Evolutionary conservation across 2,329 filamentous ascomycete species (phyloP), one percentile per base, ranked within the genome.

Genomic region (Aciculosporium take): DNA sequence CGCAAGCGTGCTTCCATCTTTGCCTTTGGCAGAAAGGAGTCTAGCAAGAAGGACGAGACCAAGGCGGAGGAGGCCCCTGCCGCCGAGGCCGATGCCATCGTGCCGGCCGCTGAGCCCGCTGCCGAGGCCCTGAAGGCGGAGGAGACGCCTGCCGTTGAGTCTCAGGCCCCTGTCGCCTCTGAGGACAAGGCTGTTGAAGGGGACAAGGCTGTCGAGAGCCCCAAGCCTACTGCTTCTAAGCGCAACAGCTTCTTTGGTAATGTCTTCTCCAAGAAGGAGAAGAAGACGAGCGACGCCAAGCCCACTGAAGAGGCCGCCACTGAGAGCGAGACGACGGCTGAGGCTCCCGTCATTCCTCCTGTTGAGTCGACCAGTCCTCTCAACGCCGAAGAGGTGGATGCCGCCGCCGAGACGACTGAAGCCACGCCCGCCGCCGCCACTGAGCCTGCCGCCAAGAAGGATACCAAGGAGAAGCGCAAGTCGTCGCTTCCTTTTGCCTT

Each of bases 381-480:
- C 4, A 69, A 69, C 37, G 61, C 76, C 47, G 71, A 78, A 50
- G 71, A 78, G 50, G 71, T 72, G 37, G 63, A 62, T n/a, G 64
- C 59, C 44, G 64, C 66, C 23, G 57, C 64, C 30, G 69, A 74
- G 59, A 62, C 62, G 18, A 60, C 65, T 3, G 70, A 74, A 51
- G 56, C 48, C 35, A 54, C 64, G 42, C 58, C 63, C 21, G 58
- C 65, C 43, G 68, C 68, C 48, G 67, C 66, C 21, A 57, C 65
- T 42, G 68, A 69, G 49, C 65, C 67, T 45, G 76, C 79, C 64
- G 50, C 65, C 42, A 75, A 75, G 61, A 76, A 76, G 64, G 73
- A 75, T 47, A 59, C 70, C 51, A 87, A 85, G 77, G 71, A 76
- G 63, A 94, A 93, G 83, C 84, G 86, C 62, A 78, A 79, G 64